phyloP scores from a whole-genome alignment of 2,329 filamentous ascomycete species.

The Fusarium nygamai region DNA sequence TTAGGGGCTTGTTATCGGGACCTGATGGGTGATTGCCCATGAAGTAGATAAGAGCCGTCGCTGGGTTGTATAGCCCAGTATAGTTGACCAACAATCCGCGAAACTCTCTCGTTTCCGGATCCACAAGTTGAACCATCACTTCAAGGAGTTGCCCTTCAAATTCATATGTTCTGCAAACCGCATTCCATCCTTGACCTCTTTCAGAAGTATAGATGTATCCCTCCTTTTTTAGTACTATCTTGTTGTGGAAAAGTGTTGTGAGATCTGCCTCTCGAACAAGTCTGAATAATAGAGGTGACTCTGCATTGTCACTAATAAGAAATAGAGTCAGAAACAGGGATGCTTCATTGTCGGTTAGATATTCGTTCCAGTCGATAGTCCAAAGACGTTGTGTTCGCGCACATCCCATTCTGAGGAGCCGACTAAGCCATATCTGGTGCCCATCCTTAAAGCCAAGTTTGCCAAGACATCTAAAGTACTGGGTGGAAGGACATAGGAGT shows the following conservation, averaged over 20 bases:
- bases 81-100: rapidly evolving
- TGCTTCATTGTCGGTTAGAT: rapidly evolving
- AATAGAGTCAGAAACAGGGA: rapidly evolving
- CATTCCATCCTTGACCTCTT: too few relatives aligned
- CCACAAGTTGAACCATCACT: rapidly evolving
- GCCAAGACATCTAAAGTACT: rapidly evolving
- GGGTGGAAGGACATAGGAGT: not conserved
- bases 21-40: too few relatives aligned
- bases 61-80: not conserved
- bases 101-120: rapidly evolving
- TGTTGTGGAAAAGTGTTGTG: rapidly evolving
- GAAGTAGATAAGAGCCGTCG: rapidly evolving
- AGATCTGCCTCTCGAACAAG: rapidly evolving
- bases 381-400: too few relatives aligned
- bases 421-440: too few relatives aligned
- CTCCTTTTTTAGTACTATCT: not conserved
- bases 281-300: not conserved
- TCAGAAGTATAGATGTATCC: too few relatives aligned
- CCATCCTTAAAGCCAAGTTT: rapidly evolving
- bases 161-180: too few relatives aligned
- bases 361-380: rapidly evolving
- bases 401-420: too few relatives aligned
- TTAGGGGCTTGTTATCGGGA: too few relatives aligned
- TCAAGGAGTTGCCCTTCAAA: not conserved
- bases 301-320: rapidly evolving